Base-by-base conservation (phyloP, 2,329 filamentous ascomycete species). In the Colletotrichum sp. region DNA sequence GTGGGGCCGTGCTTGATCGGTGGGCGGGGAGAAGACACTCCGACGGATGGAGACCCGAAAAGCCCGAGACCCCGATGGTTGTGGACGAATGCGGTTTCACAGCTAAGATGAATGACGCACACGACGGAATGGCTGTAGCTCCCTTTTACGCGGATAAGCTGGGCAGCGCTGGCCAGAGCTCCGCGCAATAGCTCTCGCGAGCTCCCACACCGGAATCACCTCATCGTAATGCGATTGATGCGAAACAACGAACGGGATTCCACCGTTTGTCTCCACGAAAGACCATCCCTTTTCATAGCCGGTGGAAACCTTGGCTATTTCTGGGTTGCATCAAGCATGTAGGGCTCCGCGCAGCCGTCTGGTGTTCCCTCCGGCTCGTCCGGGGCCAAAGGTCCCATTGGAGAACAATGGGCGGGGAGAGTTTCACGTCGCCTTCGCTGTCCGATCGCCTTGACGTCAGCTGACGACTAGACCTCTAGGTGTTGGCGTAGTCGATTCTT, bases 391-490 rank as follows among this genome's bases (percentile, higher is more conserved):
- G 62, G 52, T 15, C 16, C 64, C 43, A 73, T 52, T 43, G 69
- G 39, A 66, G 48, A 58, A 43, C 27, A 73, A 36, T 30, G 58
- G 13, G 64, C 62, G 56, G 70, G 56, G 64, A 69, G 58, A 65
- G 74, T 75, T 75, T 75, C 74, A 75, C 56, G 27, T 72, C 12
- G 62, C 62, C 48, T 58, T 32, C n/a, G 64, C 16, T 74, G 76
- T 69, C 65, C 70, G 76, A 39, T 65, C 74, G 58, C 71, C 48
- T 77, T 77, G 76, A 77, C 76, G 76, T 77, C 76, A 77, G 76
- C 71, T 70, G 67, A 71, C 72, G 43, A 75, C 34, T 75, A 58
- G 61, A 71, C 25, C 28, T 68, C 32, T 27, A 30, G 56, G 48
- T 65, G 73, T 43, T 69, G 48, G 64, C 64, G 43, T 66, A 61